phyloP scores from a whole-genome alignment of 495 filamentous ascomycete species.

The Aspergillus affinis region DNA sequence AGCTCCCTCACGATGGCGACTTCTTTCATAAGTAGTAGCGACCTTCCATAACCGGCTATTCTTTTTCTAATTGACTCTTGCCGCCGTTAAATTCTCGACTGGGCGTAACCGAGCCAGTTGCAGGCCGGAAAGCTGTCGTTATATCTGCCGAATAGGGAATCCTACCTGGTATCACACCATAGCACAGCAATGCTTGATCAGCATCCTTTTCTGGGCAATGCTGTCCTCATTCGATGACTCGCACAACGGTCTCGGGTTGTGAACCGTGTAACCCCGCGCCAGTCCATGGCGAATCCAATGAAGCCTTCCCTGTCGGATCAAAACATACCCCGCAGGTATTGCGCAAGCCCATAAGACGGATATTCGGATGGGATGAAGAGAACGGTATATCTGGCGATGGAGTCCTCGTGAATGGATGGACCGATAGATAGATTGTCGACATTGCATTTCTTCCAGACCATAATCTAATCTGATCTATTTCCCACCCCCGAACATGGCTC shows the following conservation, averaged over 20 bases:
- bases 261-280: slow-evolving; percentile 7
- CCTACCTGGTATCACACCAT: neutral
- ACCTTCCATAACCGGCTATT: neutral
- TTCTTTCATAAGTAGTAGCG: neutral
- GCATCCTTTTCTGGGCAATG: neutral
- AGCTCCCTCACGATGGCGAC: neutral
- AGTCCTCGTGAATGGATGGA: neutral
- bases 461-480: neutral
- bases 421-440: neutral
- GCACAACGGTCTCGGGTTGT: neutral
- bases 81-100: neutral
- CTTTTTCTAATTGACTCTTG: neutral
- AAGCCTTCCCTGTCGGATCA: slow-evolving; percentile 5
- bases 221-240: neutral
- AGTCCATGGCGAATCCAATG: neutral
- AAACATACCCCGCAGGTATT: slow-evolving; percentile 28
- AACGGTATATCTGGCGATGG: slow-evolving; percentile 19
- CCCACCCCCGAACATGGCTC: slow-evolving; percentile 47
- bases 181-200: neutral
- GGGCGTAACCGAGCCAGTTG: neutral
- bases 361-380: slow-evolving; percentile 16
- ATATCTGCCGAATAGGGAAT: neutral
- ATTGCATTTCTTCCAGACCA: neutral
- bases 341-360: slow-evolving; percentile 19
- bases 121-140: neutral